A percentile compares a stretch with the other conserved stretches of the same genome.
phyloP scores from a whole-genome alignment of 1,284 basidiomycete species.

The Pholiota adiposa region DNA sequence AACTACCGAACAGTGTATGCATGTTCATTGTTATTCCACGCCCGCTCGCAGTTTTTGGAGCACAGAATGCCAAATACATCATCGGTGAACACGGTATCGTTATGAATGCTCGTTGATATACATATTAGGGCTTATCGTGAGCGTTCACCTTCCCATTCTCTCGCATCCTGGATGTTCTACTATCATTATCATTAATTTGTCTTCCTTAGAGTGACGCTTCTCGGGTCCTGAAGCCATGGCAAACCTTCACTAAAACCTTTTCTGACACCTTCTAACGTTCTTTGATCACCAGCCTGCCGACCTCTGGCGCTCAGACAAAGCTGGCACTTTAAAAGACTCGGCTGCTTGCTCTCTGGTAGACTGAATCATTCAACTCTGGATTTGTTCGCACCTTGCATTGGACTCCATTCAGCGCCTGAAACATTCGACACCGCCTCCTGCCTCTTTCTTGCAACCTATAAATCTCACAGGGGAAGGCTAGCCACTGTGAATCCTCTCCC shows the following conservation, averaged over 20 bases:
- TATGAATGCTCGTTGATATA: not conserved
- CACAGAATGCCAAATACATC: too few species aligned
- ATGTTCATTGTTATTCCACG: too few species aligned
- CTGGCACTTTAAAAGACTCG: not conserved
- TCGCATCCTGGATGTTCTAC: not conserved
- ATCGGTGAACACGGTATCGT: too few species aligned
- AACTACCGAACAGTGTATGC: too few species aligned
- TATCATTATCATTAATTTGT: not conserved
- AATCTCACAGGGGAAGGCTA: too few species aligned
- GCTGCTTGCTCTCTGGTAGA: not conserved
- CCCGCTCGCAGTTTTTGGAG: too few species aligned
- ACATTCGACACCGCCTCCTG: not conserved
- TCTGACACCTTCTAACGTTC: not conserved
- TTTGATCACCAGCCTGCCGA: not conserved
- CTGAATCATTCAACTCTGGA: constrained; percentile 3
- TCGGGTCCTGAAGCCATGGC: not conserved
- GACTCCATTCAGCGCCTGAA: not conserved
- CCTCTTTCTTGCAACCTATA: not conserved
- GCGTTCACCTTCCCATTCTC: not conserved
- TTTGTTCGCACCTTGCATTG: not conserved
- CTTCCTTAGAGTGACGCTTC: not conserved
- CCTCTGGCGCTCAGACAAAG: not conserved
- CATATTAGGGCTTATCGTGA: not conserved
- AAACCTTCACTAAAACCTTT: not conserved
- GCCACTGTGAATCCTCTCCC: not conserved